Base-by-base conservation (phyloP, 2,329 filamentous ascomycete genomes). In the Penicillium hordei region DNA sequence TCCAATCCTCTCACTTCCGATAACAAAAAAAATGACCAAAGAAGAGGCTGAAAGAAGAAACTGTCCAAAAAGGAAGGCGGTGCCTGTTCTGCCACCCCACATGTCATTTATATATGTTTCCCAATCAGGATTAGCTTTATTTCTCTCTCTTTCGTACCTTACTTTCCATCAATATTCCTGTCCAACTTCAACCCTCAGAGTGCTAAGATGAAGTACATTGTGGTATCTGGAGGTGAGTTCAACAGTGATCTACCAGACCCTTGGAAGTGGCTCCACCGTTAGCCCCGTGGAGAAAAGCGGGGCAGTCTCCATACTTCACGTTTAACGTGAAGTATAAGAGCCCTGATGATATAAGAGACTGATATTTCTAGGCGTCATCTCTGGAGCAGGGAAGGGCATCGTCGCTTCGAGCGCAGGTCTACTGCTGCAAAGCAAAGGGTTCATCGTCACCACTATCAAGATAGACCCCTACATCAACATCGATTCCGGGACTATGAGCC, bases 131-230 rank as follows among this genome's bases (percentile, higher is more conserved):
- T 40, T 50, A 50, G 48, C 48, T 27, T 39, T 40, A 17, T 38
- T 19, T 29, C 23, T 49, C n/a, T 15, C n/a, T 21, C 43, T 21
- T 21, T 39, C 34, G 29, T n/a, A 19, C 34, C 9, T 46, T 15
- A 8, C 13, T 21, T 15, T 50, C 21, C 23, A 19, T 38, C 25
- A 27, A 40, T 40, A 29, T 19, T 12, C 8, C 10, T 25, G 21
- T n/a, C 23, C 10, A 8, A 3, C 12, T 29, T 21, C 4, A 1
- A 8, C 7, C 7, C 31, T 49, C 12, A 12, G 3, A 19, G 23
- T 39, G 31, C 4, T 23, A 86, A 79, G 70, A 92, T 91, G 89
- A 90, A 91, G 80, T 91, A 91, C 82, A 87, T 92, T 76, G 81
- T 91, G 65, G 88, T 91, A 66, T 90, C 88, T 67, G 89, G 89